Evolutionary conservation across 2,329 filamentous ascomycete species (phyloP).

Genomic region (Plenodomus biglobosus): DNA sequence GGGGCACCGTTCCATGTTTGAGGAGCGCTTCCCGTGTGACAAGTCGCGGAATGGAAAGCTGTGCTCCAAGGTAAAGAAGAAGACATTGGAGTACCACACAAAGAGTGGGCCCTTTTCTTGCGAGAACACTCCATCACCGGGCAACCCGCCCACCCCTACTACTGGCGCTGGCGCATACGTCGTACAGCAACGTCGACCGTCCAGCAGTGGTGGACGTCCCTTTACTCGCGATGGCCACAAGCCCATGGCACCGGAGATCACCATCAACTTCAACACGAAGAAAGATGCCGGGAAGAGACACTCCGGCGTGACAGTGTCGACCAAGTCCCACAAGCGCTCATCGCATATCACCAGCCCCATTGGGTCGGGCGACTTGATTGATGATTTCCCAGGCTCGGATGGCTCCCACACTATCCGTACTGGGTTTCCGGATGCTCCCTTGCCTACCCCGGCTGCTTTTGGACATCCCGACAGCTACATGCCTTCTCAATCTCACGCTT

Average conservation of each 20-base stretch:
- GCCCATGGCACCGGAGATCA: conserved; percentile 28
- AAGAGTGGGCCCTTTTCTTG: conserved; percentile 16
- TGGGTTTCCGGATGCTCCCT: conserved; percentile 34
- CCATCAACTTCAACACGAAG: conserved; percentile 32
- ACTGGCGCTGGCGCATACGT: conserved; percentile 25
- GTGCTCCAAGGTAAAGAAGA: conserved; percentile 30
- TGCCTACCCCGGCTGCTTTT: conserved; percentile 19
- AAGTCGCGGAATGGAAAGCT: conserved; percentile 21
- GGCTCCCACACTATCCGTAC: conserved; percentile 35
- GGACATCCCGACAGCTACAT: conserved; percentile 22
- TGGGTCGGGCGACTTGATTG: conserved; percentile 24
- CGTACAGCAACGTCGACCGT: conserved; percentile 28
- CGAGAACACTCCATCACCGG: conserved; percentile 34
- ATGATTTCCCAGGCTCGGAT: conserved; percentile 37
- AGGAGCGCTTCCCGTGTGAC: conserved; percentile 30
- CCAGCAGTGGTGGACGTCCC: conserved; percentile 25
- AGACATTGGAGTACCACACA: conserved; percentile 26
- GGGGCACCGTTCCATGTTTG: conserved; percentile 27
- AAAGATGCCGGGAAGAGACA: conserved; percentile 32
- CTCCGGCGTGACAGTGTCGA: conserved; percentile 17
- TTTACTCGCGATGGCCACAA: conserved; percentile 28
- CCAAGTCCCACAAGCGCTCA: conserved; percentile 26
- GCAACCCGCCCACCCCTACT: conserved; percentile 38
- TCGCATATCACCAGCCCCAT: conserved; percentile 26
- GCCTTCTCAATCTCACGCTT: conserved; percentile 21